These are phyloP conservation scores for Penicillium sp. DNA, from an alignment of 2,329 filamentous ascomycete genomes.

Conservation along the genomic window DNA sequence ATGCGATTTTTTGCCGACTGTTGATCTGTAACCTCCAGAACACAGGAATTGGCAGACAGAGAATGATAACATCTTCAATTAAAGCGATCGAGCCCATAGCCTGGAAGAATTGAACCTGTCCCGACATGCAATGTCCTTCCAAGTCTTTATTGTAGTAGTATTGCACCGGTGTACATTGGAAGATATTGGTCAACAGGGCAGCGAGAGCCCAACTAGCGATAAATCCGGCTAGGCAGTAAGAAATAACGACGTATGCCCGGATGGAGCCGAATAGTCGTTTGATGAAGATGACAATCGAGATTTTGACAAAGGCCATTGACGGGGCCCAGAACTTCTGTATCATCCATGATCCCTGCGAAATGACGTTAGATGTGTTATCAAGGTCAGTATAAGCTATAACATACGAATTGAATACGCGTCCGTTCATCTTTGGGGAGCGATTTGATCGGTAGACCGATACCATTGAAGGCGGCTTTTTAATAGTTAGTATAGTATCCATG, in stretches of 20 bases:
- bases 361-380: neutral
- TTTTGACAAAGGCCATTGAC: slow-evolving; percentile 20
- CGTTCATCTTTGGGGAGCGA: neutral
- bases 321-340: slow-evolving; percentile 22
- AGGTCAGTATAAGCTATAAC: neutral
- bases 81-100: slow-evolving; percentile 17
- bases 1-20: neutral
- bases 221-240: slow-evolving; percentile 1
- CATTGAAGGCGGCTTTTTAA: slow-evolving; percentile 17
- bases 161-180: slow-evolving; percentile 23
- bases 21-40: slow-evolving; percentile 20
- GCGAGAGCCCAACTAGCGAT: slow-evolving; percentile 17
- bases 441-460: slow-evolving; percentile 2
- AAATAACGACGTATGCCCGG: neutral
- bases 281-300: slow-evolving; percentile 22
- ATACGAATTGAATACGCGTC: neutral
- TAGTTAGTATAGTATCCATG: neutral
- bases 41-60: slow-evolving; percentile 20
- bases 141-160: slow-evolving; percentile 21
- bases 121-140: slow-evolving; percentile 19
- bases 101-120: slow-evolving; percentile 18
- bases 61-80: slow-evolving; percentile 19
- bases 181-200: slow-evolving; percentile 20
- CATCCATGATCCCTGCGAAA: slow-evolving; percentile 14
- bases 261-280: slow-evolving; percentile 14